phyloP scores from a whole-genome alignment of 2,329 filamentous ascomycete species.

The Boeremia lycopersici region DNA sequence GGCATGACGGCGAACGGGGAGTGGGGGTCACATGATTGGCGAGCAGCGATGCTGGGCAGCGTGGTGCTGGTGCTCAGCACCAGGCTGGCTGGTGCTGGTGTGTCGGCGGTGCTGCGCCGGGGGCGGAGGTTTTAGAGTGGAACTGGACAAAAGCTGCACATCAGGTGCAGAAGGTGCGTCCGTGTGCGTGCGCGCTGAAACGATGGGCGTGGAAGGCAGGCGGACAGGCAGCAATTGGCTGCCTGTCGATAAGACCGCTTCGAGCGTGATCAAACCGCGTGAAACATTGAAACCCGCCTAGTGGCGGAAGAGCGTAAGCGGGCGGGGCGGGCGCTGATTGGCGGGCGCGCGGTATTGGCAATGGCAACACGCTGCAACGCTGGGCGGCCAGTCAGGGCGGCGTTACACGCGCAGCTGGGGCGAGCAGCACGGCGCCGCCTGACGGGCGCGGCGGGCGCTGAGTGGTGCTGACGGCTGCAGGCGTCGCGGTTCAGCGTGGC shows the following conservation, averaged over 20 bases:
- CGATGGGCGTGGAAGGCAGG: slow-evolving; percentile 12
- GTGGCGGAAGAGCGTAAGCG: slow-evolving; percentile 23
- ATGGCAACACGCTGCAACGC: slow-evolving; percentile 25
- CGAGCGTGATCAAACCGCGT: slow-evolving; percentile 40
- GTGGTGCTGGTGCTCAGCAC: no score
- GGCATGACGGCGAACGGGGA: slow-evolving; percentile 11
- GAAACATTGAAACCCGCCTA: slow-evolving; percentile 37
- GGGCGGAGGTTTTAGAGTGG: slow-evolving; percentile 11
- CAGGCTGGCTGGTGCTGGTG: no score
- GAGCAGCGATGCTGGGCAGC: slow-evolving; percentile 3
- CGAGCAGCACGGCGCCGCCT: slow-evolving; percentile 1
- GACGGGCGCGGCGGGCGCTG: slow-evolving; percentile 9
- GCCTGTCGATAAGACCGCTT: slow-evolving; percentile 23
- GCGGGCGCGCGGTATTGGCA: slow-evolving; percentile 36
- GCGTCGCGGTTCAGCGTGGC: background rate
- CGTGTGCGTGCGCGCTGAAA: slow-evolving; percentile 12
- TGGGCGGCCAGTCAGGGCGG: slow-evolving; percentile 10
- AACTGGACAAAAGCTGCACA: slow-evolving; percentile 1
- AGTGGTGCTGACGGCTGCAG: slow-evolving; percentile 18
- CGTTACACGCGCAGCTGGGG: slow-evolving; percentile 20
- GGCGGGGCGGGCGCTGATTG: slow-evolving; percentile 27
- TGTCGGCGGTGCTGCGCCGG: background rate
- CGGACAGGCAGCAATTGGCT: slow-evolving; percentile 8
- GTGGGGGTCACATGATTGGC: slow-evolving; percentile 11
- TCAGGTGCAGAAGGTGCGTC: slow-evolving; percentile 10